phyloP scores from a whole-genome alignment of 2,329 filamentous ascomycete genomes.

The Talaromyces sp. region DNA sequence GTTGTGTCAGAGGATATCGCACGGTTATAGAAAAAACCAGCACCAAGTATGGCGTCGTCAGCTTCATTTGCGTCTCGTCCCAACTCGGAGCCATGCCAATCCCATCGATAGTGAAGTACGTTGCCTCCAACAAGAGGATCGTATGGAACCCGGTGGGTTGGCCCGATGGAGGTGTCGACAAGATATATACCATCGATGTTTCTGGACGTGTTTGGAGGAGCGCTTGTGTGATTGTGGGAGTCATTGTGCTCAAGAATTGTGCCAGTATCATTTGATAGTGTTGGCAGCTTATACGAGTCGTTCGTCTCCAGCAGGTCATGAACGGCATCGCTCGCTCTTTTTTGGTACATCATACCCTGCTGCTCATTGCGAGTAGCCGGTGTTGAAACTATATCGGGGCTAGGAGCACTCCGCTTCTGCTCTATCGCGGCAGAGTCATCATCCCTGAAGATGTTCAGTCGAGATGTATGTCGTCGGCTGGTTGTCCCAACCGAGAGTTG shows the following conservation, averaged over 20 bases:
- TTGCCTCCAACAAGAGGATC: slow-evolving; percentile 13
- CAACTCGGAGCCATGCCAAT: slow-evolving; percentile 8
- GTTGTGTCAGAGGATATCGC: slow-evolving; percentile 8
- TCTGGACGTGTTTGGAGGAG: background rate
- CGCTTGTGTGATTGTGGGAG: slow-evolving; percentile 2
- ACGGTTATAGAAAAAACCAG: slow-evolving; percentile 3
- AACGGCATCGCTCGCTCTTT: background rate
- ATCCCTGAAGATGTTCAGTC: slow-evolving; percentile 38
- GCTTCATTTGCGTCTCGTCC: background rate
- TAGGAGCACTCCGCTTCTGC: background rate
- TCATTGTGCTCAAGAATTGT: background rate
- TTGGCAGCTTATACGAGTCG: slow-evolving; percentile 1
- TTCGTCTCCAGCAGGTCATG: background rate
- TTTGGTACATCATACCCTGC: background rate
- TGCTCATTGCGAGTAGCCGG: background rate
- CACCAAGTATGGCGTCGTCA: background rate
- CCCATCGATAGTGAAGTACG: slow-evolving; percentile 15
- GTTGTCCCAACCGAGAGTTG: slow-evolving; percentile 24
- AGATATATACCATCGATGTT: slow-evolving; percentile 14
- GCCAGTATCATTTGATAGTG: background rate
- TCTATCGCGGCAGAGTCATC: slow-evolving; percentile 10
- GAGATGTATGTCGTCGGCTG: slow-evolving; percentile 25
- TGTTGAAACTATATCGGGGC: background rate
- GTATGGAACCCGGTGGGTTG: background rate
- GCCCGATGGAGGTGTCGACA: slow-evolving; percentile 1